Percentiles rank a stretch among this genome's conserved stretches.
Evolutionary conservation across 345 rosid species (phyloP).

Genomic region (Acer negundo): DNA sequence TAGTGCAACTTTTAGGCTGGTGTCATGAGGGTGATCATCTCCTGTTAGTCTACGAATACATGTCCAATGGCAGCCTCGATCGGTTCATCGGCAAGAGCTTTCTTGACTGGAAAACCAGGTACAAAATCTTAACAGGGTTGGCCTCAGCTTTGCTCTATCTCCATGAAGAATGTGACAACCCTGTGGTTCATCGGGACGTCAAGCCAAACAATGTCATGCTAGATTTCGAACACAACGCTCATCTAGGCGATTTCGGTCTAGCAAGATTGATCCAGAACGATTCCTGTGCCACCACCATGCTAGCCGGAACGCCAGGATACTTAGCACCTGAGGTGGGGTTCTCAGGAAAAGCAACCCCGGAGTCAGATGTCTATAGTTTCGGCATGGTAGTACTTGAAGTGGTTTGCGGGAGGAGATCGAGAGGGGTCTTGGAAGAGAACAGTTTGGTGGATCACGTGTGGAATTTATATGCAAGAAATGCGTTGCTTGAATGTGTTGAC

Average conservation of each 20-base stretch:
- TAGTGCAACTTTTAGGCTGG: constrained; percentile 51
- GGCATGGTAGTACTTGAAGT: constrained; percentile 44
- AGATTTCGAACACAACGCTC: constrained; percentile 37
- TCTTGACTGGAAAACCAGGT: constrained; percentile 38
- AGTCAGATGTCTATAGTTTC: constrained; percentile 39
- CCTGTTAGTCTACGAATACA: constrained; percentile 45
- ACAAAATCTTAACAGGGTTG: constrained; percentile 34
- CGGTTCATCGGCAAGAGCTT: constrained; percentile 33
- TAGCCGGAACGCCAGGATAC: constrained; percentile 49
- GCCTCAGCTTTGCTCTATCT: constrained; percentile 49
- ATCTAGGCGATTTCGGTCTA: constrained; percentile 40
- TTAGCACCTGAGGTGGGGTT: constrained; percentile 36
- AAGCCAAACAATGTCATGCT: constrained; percentile 48
- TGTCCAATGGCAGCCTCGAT: constrained; percentile 51
- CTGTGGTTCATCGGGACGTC: constrained; percentile 44
- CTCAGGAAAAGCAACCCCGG: constrained; percentile 36
- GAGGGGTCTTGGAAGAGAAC: constrained; percentile 34
- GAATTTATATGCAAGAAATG: constrained; percentile 25
- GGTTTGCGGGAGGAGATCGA: constrained; percentile 36
- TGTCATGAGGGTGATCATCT: constrained; percentile 41
- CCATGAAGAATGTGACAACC: constrained; percentile 42
- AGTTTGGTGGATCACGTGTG: constrained; percentile 41
- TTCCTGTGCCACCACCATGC: constrained; percentile 36
- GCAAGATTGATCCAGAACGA: constrained; percentile 38
- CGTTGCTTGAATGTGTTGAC: constrained; percentile 30